Conservation (phyloP, 106 monocot genomes). For the Acorus calamus region DNA sequence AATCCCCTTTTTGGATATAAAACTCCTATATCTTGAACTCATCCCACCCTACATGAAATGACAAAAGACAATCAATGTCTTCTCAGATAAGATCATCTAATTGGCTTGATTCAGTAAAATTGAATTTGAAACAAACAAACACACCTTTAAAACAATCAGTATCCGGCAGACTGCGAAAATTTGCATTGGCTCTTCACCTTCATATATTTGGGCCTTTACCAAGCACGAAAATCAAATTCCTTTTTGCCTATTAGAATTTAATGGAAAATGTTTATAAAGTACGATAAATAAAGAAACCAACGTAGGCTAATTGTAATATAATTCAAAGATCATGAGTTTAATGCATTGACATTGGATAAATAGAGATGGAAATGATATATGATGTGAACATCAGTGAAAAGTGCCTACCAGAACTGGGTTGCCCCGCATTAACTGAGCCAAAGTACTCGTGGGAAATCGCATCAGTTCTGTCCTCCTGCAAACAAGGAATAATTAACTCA, state of each 20-base stretch:
- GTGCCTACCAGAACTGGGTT: slow-evolving; percentile 23
- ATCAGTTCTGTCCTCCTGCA: slow-evolving; percentile 38
- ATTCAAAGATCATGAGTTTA: not conserved
- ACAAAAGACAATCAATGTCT: not conserved
- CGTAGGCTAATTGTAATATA: no score
- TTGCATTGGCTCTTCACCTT: slow-evolving; percentile 41
- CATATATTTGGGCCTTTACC: slow-evolving; percentile 39
- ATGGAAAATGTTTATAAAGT: no score
- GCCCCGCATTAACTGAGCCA: slow-evolving; percentile 31
- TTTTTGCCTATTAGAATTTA: no score
- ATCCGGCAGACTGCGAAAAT: slow-evolving; percentile 34
- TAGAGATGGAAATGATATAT: not conserved
- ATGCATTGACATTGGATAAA: not conserved
- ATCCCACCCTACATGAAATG: slow-evolving; percentile 35
- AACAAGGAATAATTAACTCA: not conserved
- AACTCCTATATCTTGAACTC: slow-evolving; percentile 29
- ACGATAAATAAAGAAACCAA: no score
- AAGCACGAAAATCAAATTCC: not conserved
- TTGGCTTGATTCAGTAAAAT: no score
- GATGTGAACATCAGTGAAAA: not conserved
- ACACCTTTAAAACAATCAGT: slow-evolving; percentile 36
- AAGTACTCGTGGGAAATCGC: slow-evolving; percentile 14
- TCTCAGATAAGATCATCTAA: no score
- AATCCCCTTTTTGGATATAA: slow-evolving; percentile 7
- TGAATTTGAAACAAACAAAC: no score